Percentiles rank a stretch among this genome's conserved stretches.
Evolutionary conservation across 1,139 yeast species (phyloP).

Genomic region (Pichia sp.): DNA sequence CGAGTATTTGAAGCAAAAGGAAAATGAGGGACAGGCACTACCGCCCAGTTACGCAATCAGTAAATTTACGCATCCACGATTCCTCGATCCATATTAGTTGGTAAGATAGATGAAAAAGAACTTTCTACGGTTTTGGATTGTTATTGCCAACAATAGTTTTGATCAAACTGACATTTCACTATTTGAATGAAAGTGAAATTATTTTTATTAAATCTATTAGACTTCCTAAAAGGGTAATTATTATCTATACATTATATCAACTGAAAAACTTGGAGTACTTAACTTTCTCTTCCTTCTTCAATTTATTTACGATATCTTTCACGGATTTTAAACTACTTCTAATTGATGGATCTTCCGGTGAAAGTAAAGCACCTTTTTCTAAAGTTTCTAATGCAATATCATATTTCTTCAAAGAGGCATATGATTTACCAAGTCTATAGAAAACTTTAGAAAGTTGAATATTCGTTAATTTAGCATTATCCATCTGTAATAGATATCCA

Average conservation of each 20-base stretch:
- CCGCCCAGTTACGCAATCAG: no score
- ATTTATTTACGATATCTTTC: constrained; percentile 33
- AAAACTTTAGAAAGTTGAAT: constrained; percentile 55
- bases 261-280: constrained; percentile 18
- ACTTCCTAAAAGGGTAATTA: neutral
- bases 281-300: constrained; percentile 35
- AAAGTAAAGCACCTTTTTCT: constrained; percentile 36
- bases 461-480: constrained; percentile 22
- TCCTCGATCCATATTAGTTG: no score
- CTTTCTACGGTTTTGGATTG: no score
- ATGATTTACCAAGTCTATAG: constrained; percentile 51
- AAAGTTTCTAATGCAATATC: constrained; percentile 46
- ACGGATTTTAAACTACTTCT: constrained; percentile 36
- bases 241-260: neutral
- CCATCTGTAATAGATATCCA: constrained; percentile 48
- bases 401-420: constrained; percentile 36
- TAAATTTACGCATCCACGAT: no score
- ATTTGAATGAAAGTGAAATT: neutral
- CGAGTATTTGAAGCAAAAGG: no score
- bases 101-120: no score
- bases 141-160: no score
- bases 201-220: neutral
- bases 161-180: no score
- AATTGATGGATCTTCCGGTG: constrained; percentile 47
- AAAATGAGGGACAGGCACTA: no score